Conservation (phyloP, 192 early-diverging fungal genomes). For the Backusella circina region DNA sequence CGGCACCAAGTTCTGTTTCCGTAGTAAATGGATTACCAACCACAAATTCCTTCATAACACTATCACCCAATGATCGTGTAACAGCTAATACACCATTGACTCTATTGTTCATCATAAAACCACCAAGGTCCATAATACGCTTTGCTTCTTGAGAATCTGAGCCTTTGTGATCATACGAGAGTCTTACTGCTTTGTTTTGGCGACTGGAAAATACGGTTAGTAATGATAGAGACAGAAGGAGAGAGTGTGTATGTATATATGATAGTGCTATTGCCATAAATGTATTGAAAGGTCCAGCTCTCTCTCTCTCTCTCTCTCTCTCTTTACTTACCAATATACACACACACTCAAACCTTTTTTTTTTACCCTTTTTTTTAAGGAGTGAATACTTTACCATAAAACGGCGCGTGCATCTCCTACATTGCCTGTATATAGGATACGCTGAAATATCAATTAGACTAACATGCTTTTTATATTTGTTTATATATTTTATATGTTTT, state of each 20-base stretch:
- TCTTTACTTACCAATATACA: not conserved
- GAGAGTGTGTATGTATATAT: not conserved
- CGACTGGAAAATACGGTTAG: slow-evolving; percentile 46
- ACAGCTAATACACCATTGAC: slow-evolving; percentile 98
- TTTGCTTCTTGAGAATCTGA: slow-evolving; percentile 86
- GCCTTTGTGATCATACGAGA: slow-evolving; percentile 99
- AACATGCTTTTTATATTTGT: not conserved
- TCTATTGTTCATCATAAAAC: slow-evolving; percentile 96
- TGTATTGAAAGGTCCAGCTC: not conserved
- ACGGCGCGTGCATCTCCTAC: slow-evolving; percentile 97
- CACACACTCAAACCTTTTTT: not conserved
- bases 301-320: not conserved
- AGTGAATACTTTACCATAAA: slow-evolving; percentile 52
- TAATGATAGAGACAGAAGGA: not conserved
- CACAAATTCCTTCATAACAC: slow-evolving; percentile 95
- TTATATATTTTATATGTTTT: not conserved
- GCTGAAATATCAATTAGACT: slow-evolving; percentile 33
- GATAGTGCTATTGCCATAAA: not conserved
- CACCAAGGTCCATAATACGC: slow-evolving; percentile 89
- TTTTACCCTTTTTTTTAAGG: not conserved
- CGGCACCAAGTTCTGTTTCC: slow-evolving; percentile 71
- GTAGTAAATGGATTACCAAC: slow-evolving; percentile 96
- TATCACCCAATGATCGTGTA: slow-evolving; percentile 92
- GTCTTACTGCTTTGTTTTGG: slow-evolving; percentile 72
- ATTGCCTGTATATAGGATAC: slow-evolving; percentile 92